Conservation (phyloP, 23 red algal species). For the Pyropia yezoensis region DNA sequence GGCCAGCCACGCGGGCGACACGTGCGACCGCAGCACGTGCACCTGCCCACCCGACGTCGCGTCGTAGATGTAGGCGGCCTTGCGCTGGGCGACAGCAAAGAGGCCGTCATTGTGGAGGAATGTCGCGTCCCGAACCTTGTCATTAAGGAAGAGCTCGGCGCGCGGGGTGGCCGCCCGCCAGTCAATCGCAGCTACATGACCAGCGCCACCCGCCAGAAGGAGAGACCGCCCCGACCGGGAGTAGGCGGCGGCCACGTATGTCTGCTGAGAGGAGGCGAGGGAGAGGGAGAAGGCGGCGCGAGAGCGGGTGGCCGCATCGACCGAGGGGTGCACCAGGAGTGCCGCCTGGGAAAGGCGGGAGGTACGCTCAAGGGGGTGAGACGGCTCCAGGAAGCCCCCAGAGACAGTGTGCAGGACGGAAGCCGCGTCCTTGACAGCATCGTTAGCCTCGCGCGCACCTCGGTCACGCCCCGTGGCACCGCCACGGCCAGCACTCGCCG, state of each 20-base stretch:
- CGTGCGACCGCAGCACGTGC: constrained; percentile 70
- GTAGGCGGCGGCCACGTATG: constrained; percentile 53
- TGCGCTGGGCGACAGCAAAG: constrained; percentile 75
- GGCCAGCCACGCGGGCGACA: constrained; percentile 44
- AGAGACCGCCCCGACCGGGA: constrained; percentile 62
- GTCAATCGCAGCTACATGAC: constrained; percentile 62
- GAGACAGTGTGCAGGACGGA: constrained; percentile 36
- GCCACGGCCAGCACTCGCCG: too few species aligned
- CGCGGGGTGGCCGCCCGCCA: constrained; percentile 44
- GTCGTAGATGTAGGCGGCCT: constrained; percentile 82
- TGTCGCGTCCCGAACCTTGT: constrained; percentile 63
- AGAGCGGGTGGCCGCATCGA: constrained; percentile 29
- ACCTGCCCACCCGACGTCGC: constrained; percentile 52
- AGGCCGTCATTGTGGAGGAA: constrained; percentile 73
- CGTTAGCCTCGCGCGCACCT: too few species aligned
- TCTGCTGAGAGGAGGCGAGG: constrained; percentile 12
- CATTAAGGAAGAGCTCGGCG: constrained; percentile 60
- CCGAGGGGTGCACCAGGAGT: constrained; percentile 6
- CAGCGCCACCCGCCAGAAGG: constrained; percentile 50
- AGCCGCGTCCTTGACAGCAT: constrained; percentile 1
- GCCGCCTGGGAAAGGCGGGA: constrained; percentile 36
- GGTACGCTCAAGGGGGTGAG: constrained; percentile 55
- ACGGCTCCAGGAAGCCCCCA: constrained; percentile 41
- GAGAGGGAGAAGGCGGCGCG: constrained; percentile 37
- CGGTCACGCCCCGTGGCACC: too few species aligned